Evolutionary conservation across 805 yeast genomes (phyloP).

Genomic region (Lipomyces oligophaga): DNA sequence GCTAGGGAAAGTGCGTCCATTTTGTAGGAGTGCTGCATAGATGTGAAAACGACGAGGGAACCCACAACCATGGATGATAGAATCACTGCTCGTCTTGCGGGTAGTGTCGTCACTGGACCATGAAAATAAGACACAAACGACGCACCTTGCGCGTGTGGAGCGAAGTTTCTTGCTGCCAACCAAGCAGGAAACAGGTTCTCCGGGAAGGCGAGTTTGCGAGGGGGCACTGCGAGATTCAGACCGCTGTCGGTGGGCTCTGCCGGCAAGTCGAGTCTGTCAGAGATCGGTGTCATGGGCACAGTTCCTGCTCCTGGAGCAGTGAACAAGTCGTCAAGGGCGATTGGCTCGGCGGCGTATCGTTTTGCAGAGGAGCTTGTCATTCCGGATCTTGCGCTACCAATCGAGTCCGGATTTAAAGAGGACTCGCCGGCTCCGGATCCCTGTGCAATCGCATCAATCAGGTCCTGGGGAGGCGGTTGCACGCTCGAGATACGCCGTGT

Average conservation of each 20-base stretch:
- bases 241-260: too few relatives aligned
- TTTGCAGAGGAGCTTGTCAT: too few relatives aligned
- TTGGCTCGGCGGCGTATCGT: constrained; percentile 7
- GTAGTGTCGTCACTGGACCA: constrained; percentile 18
- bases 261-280: too few relatives aligned
- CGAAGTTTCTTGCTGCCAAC: neutral
- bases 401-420: constrained; percentile 9
- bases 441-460: constrained; percentile 9
- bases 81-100: constrained; percentile 4
- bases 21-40: constrained; percentile 4
- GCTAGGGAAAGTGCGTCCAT: constrained; percentile 12
- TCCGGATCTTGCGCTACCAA: too few relatives aligned
- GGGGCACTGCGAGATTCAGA: too few relatives aligned
- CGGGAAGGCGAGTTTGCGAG: too few relatives aligned
- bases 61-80: constrained; percentile 15
- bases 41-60: constrained; percentile 10
- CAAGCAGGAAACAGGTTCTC: neutral
- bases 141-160: constrained; percentile 9
- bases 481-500: constrained; percentile 21
- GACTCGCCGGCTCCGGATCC: too few relatives aligned
- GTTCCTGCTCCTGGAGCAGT: constrained; percentile 4
- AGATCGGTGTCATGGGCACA: neutral
- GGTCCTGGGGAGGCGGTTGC: constrained; percentile 19
- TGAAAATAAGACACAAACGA: constrained; percentile 20
- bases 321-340: constrained; percentile 6